Conservation (phyloP, 225 moss, liverwort and hornwort species). For the Asterella californica region DNA sequence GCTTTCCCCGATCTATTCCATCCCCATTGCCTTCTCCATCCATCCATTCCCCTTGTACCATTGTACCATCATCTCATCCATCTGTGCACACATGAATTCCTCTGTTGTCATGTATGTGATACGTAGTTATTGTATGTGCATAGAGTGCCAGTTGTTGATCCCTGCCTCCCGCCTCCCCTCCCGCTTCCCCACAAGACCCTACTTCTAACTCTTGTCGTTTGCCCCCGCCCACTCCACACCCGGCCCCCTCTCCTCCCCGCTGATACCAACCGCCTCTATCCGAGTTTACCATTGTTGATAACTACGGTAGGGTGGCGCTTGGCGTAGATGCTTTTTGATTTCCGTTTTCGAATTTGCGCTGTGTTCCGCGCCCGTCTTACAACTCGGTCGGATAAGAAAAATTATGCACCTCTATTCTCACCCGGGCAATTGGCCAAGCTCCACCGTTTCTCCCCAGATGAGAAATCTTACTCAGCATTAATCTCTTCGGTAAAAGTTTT, state of each 20-base stretch:
- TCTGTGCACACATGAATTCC: background rate
- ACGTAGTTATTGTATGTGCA: background rate
- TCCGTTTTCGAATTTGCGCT: too few relatives aligned
- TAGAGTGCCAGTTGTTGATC: slow-evolving; percentile 23
- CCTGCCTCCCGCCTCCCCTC: slow-evolving; percentile 6
- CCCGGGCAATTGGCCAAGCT: too few relatives aligned
- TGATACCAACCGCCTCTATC: background rate
- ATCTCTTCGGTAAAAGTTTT: background rate
- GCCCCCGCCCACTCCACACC: background rate
- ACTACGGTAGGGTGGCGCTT: background rate
- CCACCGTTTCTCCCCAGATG: too few relatives aligned
- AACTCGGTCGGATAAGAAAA: too few relatives aligned
- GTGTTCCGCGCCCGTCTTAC: too few relatives aligned
- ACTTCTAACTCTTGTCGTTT: slow-evolving; percentile 9
- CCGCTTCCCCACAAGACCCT: slow-evolving; percentile 9
- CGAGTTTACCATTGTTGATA: background rate
- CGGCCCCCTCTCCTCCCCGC: background rate
- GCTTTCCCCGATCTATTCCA: background rate
- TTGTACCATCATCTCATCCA: background rate
- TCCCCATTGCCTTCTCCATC: background rate
- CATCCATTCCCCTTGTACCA: background rate
- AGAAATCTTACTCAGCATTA: too few relatives aligned
- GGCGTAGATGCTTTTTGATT: background rate
- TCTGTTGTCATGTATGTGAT: background rate
- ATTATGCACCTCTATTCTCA: too few relatives aligned